Percentiles rank a stretch among this genome's conserved stretches.
These are phyloP conservation scores for Filobasidium wieringae DNA, from an alignment of 768 basidiomycete species.

Conservation along the genomic window DNA sequence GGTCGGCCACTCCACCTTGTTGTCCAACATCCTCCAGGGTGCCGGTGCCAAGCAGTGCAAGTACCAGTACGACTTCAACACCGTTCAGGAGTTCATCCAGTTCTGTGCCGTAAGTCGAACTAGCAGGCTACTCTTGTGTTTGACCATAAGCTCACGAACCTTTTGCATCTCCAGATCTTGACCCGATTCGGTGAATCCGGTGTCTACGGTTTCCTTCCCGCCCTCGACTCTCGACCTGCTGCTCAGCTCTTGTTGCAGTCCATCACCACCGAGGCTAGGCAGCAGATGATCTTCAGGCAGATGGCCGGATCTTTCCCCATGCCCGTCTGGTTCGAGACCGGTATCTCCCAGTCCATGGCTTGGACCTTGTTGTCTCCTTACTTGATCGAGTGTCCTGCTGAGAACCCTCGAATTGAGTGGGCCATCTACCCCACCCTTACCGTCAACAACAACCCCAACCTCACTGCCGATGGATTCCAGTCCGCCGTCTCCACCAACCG, in stretches of 20 bases:
- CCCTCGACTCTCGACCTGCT: constrained; percentile 49
- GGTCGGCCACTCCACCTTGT: constrained; percentile 50
- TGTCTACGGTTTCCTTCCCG: constrained; percentile 54
- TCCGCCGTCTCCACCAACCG: constrained; percentile 51
- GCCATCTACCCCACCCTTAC: constrained; percentile 51
- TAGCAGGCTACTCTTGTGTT: too few relatives aligned
- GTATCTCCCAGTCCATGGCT: constrained; percentile 53
- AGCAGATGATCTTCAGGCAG: constrained; percentile 57
- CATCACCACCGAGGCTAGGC: constrained; percentile 53
- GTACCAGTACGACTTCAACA: constrained; percentile 48
- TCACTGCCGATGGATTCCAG: constrained; percentile 29
- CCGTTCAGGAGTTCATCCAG: constrained; percentile 51
- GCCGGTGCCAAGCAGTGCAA: constrained; percentile 43
- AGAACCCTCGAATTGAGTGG: constrained; percentile 48
- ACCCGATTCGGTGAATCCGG: constrained; percentile 52
- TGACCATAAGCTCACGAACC: too few relatives aligned
- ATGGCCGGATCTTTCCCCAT: constrained; percentile 51
- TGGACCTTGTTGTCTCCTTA: constrained; percentile 15
- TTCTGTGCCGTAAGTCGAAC: constrained; percentile 41
- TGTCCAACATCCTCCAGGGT: constrained; percentile 47
- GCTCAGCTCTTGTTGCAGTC: constrained; percentile 49
- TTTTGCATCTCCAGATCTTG: constrained; percentile 21
- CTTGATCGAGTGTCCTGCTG: constrained; percentile 43
- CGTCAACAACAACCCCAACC: constrained; percentile 42
- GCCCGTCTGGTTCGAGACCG: constrained; percentile 48